phyloP scores from a whole-genome alignment of 441 rosid species.

The Gossypium gossypioides region DNA sequence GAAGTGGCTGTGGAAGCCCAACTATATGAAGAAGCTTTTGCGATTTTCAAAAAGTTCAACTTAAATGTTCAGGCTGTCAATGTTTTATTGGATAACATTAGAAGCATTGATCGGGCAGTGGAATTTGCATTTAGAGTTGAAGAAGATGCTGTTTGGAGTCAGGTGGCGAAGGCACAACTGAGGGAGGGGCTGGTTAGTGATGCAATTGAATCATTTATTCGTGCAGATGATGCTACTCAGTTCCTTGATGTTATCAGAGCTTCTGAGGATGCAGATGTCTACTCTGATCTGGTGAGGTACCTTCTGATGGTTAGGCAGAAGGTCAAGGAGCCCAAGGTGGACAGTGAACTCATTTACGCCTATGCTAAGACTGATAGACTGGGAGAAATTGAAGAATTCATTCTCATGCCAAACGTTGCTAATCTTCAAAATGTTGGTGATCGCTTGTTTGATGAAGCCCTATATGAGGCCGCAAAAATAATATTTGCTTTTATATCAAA shows the following conservation, averaged over 20 bases:
- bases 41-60: slow-evolving; percentile 92
- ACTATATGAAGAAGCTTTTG: slow-evolving; percentile 84
- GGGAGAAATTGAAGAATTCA: slow-evolving; percentile 92
- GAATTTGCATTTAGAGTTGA: slow-evolving; percentile 97
- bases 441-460: slow-evolving; percentile 75
- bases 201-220: slow-evolving; percentile 93
- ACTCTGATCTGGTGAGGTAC: slow-evolving; percentile 90
- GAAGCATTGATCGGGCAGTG: slow-evolving; percentile 87
- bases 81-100: slow-evolving; percentile 73
- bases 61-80: slow-evolving; percentile 92
- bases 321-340: slow-evolving; percentile 96
- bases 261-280: slow-evolving; percentile 74
- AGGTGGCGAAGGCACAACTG: slow-evolving; percentile 93
- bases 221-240: slow-evolving; percentile 92
- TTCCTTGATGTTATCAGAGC: slow-evolving; percentile 84
- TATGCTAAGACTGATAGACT: slow-evolving; percentile 96
- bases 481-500: slow-evolving; percentile 88
- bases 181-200: slow-evolving; percentile 87
- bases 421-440: slow-evolving; percentile 95
- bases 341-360: slow-evolving; percentile 93
- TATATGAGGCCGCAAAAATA: slow-evolving; percentile 95
- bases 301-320: slow-evolving; percentile 96
- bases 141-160: slow-evolving; percentile 97
- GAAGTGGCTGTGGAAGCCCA: slow-evolving; percentile 96
- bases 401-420: slow-evolving; percentile 98